Conservation (phyloP, 2,329 filamentous ascomycete species). For the Colletotrichum spinosum region DNA sequence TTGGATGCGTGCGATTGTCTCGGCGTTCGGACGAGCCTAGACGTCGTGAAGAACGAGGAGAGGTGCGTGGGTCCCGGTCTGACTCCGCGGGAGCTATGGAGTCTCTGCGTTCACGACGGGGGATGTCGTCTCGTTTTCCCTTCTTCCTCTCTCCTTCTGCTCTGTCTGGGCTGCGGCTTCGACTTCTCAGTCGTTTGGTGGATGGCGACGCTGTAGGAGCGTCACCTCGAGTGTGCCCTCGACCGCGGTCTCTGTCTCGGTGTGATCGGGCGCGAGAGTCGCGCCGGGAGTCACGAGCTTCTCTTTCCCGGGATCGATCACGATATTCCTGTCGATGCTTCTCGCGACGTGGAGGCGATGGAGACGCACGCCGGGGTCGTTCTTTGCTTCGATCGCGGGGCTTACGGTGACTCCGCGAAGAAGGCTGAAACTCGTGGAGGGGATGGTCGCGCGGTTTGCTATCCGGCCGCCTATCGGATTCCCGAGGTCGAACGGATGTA, state of each 20-base stretch:
- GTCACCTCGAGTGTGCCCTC: conserved; percentile 31
- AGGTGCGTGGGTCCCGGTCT: conserved; percentile 20
- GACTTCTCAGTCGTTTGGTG: conserved; percentile 34
- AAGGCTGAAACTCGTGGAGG: conserved; percentile 36
- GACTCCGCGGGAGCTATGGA: conserved; percentile 6
- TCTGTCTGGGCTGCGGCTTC: conserved; percentile 32
- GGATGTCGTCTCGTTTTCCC: conserved; percentile 30
- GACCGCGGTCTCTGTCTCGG: conserved; percentile 31
- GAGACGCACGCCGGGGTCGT: conserved; percentile 44
- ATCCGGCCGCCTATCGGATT: conserved; percentile 42
- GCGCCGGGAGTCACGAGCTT: conserved; percentile 31
- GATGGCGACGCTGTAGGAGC: conserved; percentile 27
- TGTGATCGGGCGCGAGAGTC: conserved; percentile 29
- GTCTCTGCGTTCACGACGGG: conserved; percentile 33
- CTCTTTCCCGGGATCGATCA: conserved; percentile 34
- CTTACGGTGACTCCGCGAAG: conserved; percentile 29
- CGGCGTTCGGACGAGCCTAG: conserved; percentile 25
- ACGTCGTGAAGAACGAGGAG: conserved; percentile 26
- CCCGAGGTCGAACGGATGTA: conserved; percentile 41
- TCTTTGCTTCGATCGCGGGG: conserved; percentile 41
- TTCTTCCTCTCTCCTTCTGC: conserved; percentile 23
- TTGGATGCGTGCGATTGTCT: conserved; percentile 22
- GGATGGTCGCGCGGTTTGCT: conserved; percentile 32
- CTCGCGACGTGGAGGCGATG: conserved; percentile 34
- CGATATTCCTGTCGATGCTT: conserved; percentile 20